Evolutionary conservation across 257 asterid genomes (phyloP).

Genomic region (Scutellaria galericulata): DNA sequence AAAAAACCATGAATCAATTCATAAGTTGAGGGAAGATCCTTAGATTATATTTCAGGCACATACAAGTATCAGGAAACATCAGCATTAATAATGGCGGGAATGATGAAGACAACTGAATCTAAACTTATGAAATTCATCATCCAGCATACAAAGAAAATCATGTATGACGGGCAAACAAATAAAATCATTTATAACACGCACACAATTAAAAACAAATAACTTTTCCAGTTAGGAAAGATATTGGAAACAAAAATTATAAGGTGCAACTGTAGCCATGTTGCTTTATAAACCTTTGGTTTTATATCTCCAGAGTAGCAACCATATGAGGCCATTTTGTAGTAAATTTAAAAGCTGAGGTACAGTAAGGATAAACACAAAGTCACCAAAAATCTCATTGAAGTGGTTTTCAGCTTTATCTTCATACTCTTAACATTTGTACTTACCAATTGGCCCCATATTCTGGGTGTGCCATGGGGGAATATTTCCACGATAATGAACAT

Average conservation of each 20-base stretch:
- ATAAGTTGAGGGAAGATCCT: constrained; percentile 20
- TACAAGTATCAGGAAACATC: constrained; percentile 21
- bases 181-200: constrained; percentile 2
- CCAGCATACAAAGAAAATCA: constrained; percentile 20
- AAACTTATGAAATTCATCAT: background rate
- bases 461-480: too few relatives aligned
- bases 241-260: background rate
- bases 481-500: too few relatives aligned
- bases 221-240: background rate
- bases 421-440: too few relatives aligned
- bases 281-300: too few relatives aligned
- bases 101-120: background rate
- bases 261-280: background rate
- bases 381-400: too few relatives aligned
- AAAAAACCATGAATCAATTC: constrained; percentile 33
- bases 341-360: too few relatives aligned
- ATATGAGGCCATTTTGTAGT: too few relatives aligned
- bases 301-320: too few relatives aligned
- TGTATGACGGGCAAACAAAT: background rate
- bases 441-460: too few relatives aligned
- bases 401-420: too few relatives aligned
- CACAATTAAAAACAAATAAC: background rate
- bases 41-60: constrained; percentile 17
- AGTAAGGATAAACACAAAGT: too few relatives aligned
- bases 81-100: background rate